These are phyloP conservation scores for Saccharomycopsis crataegensis DNA, from an alignment of 1,139 yeast genomes.

Conservation along the genomic window DNA sequence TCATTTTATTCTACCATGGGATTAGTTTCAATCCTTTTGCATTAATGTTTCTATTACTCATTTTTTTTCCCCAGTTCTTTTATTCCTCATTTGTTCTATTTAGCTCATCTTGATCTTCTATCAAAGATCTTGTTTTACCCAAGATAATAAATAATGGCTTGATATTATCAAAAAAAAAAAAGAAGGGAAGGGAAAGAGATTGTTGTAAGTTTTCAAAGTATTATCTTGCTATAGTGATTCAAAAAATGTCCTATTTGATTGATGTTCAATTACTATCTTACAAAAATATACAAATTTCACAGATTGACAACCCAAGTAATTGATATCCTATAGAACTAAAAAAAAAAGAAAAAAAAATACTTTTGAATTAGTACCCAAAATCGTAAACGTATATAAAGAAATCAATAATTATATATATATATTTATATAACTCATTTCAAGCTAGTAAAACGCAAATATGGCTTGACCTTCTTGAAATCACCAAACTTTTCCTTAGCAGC, in stretches of 20 bases:
- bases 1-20: no score
- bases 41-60: neutral
- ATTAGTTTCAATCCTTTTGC: neutral
- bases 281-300: no score
- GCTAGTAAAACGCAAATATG: conserved; percentile 63
- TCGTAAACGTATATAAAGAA: neutral
- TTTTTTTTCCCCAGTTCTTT: neutral
- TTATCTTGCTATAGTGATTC: no score
- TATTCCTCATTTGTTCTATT: neutral
- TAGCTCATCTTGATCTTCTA: neutral
- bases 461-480: conserved; percentile 70
- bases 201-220: no score
- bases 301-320: neutral
- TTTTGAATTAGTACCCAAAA: neutral
- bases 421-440: neutral
- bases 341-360: no score
- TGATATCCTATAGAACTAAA: neutral
- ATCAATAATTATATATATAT: no score
- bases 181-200: no score
- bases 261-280: no score
- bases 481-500: conserved; percentile 81
- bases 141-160: neutral
- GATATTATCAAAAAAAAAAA: neutral
- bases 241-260: no score
- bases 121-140: neutral